These are phyloP conservation scores for Neurospora crassa DNA, from an alignment of 2,329 filamentous ascomycete species.

Conservation along the genomic window DNA sequence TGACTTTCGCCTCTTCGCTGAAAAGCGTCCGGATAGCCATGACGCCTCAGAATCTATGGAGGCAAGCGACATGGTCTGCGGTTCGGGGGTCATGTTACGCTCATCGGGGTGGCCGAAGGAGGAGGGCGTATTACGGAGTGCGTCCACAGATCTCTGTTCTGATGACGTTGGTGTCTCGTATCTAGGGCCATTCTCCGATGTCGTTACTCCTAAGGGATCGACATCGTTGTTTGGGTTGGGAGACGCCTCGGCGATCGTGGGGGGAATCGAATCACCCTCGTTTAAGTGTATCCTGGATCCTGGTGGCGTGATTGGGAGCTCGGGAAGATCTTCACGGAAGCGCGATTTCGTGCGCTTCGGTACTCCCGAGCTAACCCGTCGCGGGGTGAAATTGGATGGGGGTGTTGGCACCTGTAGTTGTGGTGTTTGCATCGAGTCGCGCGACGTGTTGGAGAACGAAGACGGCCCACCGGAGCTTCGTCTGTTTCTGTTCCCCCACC, in stretches of 20 bases:
- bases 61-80: conserved; percentile 74
- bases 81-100: conserved; percentile 42
- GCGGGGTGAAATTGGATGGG: conserved; percentile 24
- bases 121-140: conserved; percentile 35
- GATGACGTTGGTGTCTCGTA: conserved; percentile 41
- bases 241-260: conserved; percentile 20
- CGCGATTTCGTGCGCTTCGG: conserved; percentile 79
- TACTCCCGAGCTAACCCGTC: conserved; percentile 32
- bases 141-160: conserved; percentile 30
- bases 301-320: conserved; percentile 76
- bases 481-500: conserved; percentile 53
- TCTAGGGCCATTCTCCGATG: conserved; percentile 10
- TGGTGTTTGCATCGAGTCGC: conserved; percentile 55
- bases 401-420: conserved; percentile 25
- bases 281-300: conserved; percentile 74
- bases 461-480: conserved; percentile 49
- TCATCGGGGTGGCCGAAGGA: conserved; percentile 30
- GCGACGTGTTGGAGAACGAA: conserved; percentile 86
- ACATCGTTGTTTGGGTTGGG: conserved; percentile 8
- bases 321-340: conserved; percentile 85
- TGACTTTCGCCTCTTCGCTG: conserved; percentile 28
- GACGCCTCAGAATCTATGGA: conserved; percentile 94
- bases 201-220: conserved; percentile 22
- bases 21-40: conserved; percentile 74
- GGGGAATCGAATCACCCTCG: conserved; percentile 41